Evolutionary conservation across 2,329 filamentous ascomycete genomes (phyloP).

Genomic region (Pezicula neosporulosa): DNA sequence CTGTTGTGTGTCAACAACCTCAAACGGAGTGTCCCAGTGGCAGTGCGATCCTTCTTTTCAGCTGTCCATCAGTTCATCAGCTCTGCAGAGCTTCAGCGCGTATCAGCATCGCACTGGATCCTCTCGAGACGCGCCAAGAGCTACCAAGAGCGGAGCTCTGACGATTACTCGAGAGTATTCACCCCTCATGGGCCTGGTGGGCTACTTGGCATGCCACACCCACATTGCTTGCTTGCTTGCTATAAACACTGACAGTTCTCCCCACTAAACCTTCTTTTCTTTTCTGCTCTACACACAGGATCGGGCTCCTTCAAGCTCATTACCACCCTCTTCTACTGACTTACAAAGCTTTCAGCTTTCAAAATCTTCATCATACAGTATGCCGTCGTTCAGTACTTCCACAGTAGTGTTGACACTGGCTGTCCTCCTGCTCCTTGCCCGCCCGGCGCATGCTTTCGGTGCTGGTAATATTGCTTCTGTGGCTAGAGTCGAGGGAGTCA

Average conservation of each 20-base stretch:
- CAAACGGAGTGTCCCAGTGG: no score
- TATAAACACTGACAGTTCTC: neutral
- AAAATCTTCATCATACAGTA: conserved; percentile 11
- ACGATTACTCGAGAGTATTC: no score
- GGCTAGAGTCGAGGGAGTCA: conserved; percentile 78
- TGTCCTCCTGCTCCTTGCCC: conserved; percentile 63
- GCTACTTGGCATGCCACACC: neutral
- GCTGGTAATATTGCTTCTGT: conserved; percentile 85
- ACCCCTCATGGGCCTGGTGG: no score
- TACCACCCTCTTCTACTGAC: neutral
- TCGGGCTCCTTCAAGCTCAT: conserved; percentile 4
- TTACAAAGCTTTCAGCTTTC: neutral
- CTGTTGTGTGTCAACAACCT: no score
- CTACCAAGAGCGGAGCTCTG: no score
- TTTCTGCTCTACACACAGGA: neutral
- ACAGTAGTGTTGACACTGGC: conserved; percentile 35
- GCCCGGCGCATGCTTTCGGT: conserved; percentile 73
- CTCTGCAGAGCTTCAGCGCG: no score
- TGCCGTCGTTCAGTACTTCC: conserved; percentile 24
- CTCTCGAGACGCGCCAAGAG: no score
- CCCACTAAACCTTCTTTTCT: conserved; percentile 3
- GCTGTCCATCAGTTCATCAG: no score
- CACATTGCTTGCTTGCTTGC: neutral
- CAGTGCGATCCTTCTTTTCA: no score
- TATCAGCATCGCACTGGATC: no score